Evolutionary conservation across 1,284 basidiomycete genomes (phyloP).

Genomic region (Fomitopsis schrenkii): DNA sequence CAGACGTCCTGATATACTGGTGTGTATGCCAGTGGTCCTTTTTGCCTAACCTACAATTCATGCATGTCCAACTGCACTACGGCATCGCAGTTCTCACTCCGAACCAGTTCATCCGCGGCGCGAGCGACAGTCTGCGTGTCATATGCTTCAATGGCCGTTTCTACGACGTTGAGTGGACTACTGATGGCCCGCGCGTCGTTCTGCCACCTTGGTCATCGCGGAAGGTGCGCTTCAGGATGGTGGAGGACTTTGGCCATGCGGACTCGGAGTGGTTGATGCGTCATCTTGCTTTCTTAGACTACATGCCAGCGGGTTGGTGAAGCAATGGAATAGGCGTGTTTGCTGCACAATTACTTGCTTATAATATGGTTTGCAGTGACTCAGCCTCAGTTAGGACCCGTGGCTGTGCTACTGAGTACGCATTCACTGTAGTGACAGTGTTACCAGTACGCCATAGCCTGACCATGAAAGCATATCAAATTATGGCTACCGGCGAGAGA

Average conservation of each 20-base stretch:
- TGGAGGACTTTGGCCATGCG: constrained; percentile 5
- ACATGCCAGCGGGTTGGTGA: neutral
- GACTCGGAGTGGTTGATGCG: constrained; percentile 8
- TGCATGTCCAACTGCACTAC: neutral
- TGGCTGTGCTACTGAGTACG: too few relatives aligned
- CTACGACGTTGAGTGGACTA: neutral
- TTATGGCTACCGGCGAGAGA: too few relatives aligned
- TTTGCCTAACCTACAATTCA: neutral
- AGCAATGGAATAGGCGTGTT: neutral
- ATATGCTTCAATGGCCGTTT: neutral
- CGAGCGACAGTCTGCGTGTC: neutral
- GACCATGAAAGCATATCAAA: too few relatives aligned
- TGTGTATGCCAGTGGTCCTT: neutral
- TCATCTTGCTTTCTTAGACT: neutral
- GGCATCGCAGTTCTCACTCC: neutral
- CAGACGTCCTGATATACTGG: neutral
- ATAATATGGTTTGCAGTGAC: too few relatives aligned
- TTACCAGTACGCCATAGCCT: too few relatives aligned
- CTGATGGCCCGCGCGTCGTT: neutral
- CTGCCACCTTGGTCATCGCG: neutral
- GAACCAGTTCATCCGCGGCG: neutral
- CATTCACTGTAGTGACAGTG: too few relatives aligned
- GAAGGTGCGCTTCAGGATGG: neutral
- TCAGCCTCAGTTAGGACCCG: too few relatives aligned
- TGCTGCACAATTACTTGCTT: too few relatives aligned